Conservation (phyloP, 2,329 filamentous ascomycete genomes). For the Lasiodiplodia citricola region DNA sequence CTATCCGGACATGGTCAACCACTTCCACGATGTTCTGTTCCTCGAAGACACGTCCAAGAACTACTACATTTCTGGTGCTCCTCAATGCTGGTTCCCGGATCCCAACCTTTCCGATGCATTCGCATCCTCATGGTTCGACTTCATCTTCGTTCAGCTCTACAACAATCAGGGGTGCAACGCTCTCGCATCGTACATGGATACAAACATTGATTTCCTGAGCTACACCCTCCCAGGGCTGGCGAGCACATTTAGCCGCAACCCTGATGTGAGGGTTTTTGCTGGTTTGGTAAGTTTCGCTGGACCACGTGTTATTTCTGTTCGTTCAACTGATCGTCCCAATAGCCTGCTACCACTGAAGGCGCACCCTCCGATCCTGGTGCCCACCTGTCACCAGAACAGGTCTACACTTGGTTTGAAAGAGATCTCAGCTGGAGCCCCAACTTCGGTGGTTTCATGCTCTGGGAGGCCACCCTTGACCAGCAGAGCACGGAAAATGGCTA, state of each 20-base stretch:
- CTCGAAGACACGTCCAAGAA: constrained; percentile 46
- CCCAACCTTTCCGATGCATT: constrained; percentile 62
- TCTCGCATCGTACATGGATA: constrained; percentile 42
- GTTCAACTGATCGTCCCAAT: neutral
- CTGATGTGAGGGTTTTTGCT: constrained; percentile 58
- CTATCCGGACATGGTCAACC: constrained; percentile 56
- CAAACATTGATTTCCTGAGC: constrained; percentile 31
- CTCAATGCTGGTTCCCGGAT: constrained; percentile 72
- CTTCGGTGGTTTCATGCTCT: constrained; percentile 67
- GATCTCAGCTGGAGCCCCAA: constrained; percentile 41
- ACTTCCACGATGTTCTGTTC: constrained; percentile 50
- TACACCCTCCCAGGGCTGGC: constrained; percentile 41
- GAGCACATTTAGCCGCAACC: constrained; percentile 31
- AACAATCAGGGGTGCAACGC: constrained; percentile 63
- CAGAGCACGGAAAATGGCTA: constrained; percentile 52
- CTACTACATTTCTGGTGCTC: constrained; percentile 69
- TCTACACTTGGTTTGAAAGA: constrained; percentile 47
- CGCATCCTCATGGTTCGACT: constrained; percentile 60
- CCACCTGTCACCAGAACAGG: constrained; percentile 57
- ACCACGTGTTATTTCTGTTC: neutral
- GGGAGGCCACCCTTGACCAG: constrained; percentile 59
- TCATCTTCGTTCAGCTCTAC: constrained; percentile 70
- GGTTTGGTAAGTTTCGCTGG: constrained; percentile 46
- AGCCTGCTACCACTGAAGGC: constrained; percentile 35
- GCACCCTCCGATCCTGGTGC: constrained; percentile 38